Evolutionary conservation across 2,329 filamentous ascomycete species (phyloP).

Genomic region (Onygena corvina): DNA sequence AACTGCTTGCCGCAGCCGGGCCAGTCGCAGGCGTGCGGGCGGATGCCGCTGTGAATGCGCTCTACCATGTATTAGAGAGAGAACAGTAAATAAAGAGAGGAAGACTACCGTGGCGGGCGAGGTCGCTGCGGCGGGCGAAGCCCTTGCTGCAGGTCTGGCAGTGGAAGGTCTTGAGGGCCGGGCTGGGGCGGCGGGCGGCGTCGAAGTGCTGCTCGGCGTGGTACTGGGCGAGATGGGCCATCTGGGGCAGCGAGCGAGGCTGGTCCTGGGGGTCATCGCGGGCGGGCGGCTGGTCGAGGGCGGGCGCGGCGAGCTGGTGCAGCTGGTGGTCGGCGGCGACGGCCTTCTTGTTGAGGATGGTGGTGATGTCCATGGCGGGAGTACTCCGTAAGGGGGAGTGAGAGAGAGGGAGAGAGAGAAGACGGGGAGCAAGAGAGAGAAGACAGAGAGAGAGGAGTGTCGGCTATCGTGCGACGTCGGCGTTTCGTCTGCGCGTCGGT

Average conservation of each 20-base stretch:
- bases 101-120: conserved; percentile 78
- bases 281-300: conserved; percentile 30
- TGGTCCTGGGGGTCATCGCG: conserved; percentile 22
- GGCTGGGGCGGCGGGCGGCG: too few relatives aligned
- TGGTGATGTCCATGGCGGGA: conserved; percentile 40
- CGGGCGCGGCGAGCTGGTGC: conserved; percentile 37
- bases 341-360: conserved; percentile 41
- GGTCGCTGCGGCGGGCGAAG: conserved; percentile 85
- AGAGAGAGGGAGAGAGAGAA: background rate
- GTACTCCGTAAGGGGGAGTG: background rate
- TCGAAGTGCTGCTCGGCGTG: conserved; percentile 42
- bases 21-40: conserved; percentile 86
- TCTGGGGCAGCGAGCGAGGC: conserved; percentile 39
- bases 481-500: too few relatives aligned
- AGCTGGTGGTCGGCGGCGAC: conserved; percentile 29
- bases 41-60: conserved; percentile 82
- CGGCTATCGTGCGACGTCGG: too few relatives aligned
- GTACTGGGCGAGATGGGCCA: conserved; percentile 43
- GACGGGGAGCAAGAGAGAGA: background rate
- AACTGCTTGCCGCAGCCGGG: conserved; percentile 88
- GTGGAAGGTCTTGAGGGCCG: conserved; percentile 62
- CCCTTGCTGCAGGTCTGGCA: conserved; percentile 84
- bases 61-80: conserved; percentile 42
- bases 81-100: background rate
- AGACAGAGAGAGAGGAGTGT: background rate